Evolutionary conservation across 352 stramenopile species (phyloP), one percentile per base, ranked within the genome.

Genomic region (Phytophthora pini): DNA sequence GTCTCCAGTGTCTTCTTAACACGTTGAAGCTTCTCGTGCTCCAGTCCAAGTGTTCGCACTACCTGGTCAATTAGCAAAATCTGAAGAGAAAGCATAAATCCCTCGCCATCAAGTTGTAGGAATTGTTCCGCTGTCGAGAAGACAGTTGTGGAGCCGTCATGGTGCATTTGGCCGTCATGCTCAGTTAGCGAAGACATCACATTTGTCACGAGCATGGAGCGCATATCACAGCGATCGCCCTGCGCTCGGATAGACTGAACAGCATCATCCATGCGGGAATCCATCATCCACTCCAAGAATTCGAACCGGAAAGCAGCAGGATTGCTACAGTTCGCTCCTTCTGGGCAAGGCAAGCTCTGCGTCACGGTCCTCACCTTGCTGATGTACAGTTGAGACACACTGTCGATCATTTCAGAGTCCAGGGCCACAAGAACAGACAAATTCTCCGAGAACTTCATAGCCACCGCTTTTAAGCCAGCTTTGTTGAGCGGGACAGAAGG

Each of bases 381-480:
- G 4, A 80, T 59, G 51, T 93, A 96, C 0, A 96, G 71, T 45
- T 90, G 83, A 5, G 82, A 79, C 15, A 93, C 82, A 54, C 84
- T 88, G 44, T 92, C 82, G 11, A 93, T 50, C 48, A 94, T 72
- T 68, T 94, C 87, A 0, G 82, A 80, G 72, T 94, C 87, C 2
- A 94, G 59, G 0, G 84, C 78, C 20, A 94, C 81, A 13, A 94
- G 56, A 59, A 92, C 77, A 5, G 87, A 94, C 45, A 96, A 41
- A 29, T 90, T 93, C 39, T 95, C 88, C 0, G 87, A 93, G 53
- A 92, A 96, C 54, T 95, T 92, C 20, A 89, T 80, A 4, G 83
- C 77, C 15, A 93, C 43, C 0, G 53, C 77, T 66, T 90, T 91
- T 36, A 96, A 72, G 0, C 75, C 80, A 5, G 70, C 50, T 49